Base-by-base conservation (phyloP, 306 rosid genomes). In the Cicer pinnatifidum region DNA sequence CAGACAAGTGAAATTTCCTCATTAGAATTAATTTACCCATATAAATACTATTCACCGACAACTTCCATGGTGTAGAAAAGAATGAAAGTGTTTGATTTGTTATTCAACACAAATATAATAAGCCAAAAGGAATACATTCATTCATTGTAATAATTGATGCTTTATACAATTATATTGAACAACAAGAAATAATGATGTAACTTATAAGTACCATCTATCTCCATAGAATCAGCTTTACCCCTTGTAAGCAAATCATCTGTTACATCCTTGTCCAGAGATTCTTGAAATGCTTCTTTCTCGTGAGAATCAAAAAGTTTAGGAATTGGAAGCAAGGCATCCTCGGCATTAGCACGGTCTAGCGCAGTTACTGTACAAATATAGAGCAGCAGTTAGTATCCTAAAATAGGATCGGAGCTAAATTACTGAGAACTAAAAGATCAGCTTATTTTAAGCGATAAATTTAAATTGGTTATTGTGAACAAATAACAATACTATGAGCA, bases 261-360 rank as follows among this genome's bases (percentile, higher is more conserved):
- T 33, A 35, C 77, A 58, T 83, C 88, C 73, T 62, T 58, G 71
- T 64, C 82, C 56, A 81, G 54, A 78, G 72, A 48, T 38, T 74
- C 77, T 80, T 83, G 81, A 60, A 73, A 72, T 66, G 59, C 77
- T 75, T 78, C 85, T 63, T 77, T 78, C 65, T 59, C 86, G 0
- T 73, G 81, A 19, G 91, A 87, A 85, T 88, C 74, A 69, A 84
- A 88, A 75, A 89, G 75, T 86, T 85, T 91, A 23, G 96, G 95
- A 78, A 89, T 85, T 7, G 97, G 96, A 77, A 82, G 90, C 76
- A 88, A 78, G 28, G 99, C 99, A 74, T 91, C 99, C 85, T 89
- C 95, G 10, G 92, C 95, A 87, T 91, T 91, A 62, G 99, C 90
- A 77, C 96, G 88, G 78, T 91, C 99, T 64, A 91, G 85, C 48